Base-by-base conservation (phyloP, 2,329 filamentous ascomycete genomes). In the Botryosphaeria agaves region DNA sequence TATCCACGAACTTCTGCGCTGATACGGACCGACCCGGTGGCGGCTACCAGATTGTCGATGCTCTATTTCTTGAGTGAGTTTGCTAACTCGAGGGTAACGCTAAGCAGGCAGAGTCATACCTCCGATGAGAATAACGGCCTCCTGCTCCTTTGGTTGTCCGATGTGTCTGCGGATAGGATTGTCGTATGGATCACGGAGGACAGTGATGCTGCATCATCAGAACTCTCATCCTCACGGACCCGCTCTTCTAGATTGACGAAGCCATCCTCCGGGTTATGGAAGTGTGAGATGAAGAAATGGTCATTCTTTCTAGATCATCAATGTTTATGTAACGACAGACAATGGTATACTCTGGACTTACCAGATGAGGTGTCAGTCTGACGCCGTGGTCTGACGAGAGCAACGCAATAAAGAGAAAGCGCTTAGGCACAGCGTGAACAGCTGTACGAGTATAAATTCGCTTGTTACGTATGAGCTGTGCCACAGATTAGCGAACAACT, bases 221-320 rank as follows among this genome's bases (percentile, higher is more conserved):
- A 51, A 34, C 33, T 30, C 41, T 38, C 6, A 42, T 26, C 25
- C n/a, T 23, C 12, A 12, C 21, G 9, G 9, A 23, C 12, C 7
- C 20, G 28, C 20, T 81, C 75, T 35, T 91, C 79, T 1, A 87
- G 52, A 38, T 89, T 79, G 4, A 73, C 64, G 37, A 84, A 77
- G 0, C 77, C 81, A 47, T 87, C 72, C 2, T 64, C 59, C 3
- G 68, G 62, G 34, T 76, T 67, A 44, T 95, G 84, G 57, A 75
- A 81, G 51, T 95, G 85, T 0, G 81, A 87, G 34, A 95, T 74
- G 47, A 84, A 82, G 40, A 95, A 76, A 38, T 80, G 72, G 35
- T 95, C 83, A 43, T 84, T 91, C 51, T 82, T n/a, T n/a, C n/a
- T n/a, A n/a, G n/a, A n/a, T n/a, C n/a, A n/a, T n/a, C n/a, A n/a